Evolutionary conservation across 331 rosid species (phyloP), one percentile per base, ranked within the genome.

Genomic region (Pyracantha coccinea): DNA sequence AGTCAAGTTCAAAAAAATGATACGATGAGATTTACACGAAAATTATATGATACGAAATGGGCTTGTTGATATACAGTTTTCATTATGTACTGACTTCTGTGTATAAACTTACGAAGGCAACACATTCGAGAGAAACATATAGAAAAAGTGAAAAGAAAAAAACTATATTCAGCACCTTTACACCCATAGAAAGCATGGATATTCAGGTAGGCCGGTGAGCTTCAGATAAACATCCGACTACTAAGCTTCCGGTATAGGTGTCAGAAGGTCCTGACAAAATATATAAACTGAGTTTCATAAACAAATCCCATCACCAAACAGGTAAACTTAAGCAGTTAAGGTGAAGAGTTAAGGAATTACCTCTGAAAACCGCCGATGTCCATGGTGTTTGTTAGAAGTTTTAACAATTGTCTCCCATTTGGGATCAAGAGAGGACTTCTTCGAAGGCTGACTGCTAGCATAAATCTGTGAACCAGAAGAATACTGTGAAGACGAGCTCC

Each of bases 171-270:
- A 68, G 78, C 71, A 69, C 72, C 68, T 71, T 73, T 44, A 63
- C 65, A 28, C n/a, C 69, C 59, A 21, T 76, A 63, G 62, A 76
- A 58, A 52, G 41, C n/a, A 25, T 77, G 70, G 62, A 80, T 29
- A 68, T 68, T 76, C 54, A 47, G n/a, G 3, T 47, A 47, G 0
- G 54, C 54, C 7, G n/a, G 55, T 52, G 77, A 77, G 69, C 61
- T 54, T 71, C 75, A 50, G 78, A 76, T 29, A 68, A 67, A 47
- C 38, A 32, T 68, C 79, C 69, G 47, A 71, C 24, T 68, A 75
- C 79, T 81, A 88, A 78, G 89, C 86, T 86, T 93, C 97, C 44
- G 96, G 86, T 72, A 88, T 84, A 9, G 90, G 81, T 68, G 85
- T 72, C 24, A 83, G 78, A 58, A 79, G 68, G 70, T 88, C 96